Conservation (phyloP, 169 alveolate species). For the Amoebophrya sp. region DNA sequence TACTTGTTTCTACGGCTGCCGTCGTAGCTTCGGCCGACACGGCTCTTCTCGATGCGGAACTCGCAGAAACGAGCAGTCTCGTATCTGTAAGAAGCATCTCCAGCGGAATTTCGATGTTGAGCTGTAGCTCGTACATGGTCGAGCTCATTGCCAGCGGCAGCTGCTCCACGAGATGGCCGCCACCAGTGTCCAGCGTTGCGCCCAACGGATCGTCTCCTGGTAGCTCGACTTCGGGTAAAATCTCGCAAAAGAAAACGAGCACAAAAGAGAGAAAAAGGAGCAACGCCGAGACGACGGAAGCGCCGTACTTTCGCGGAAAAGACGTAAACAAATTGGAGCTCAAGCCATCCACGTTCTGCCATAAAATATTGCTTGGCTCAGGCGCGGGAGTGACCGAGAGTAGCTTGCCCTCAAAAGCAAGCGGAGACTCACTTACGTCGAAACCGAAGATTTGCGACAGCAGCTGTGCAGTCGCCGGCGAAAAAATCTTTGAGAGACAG, state of each 20-base stretch:
- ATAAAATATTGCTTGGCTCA: neutral
- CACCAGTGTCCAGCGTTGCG: no score
- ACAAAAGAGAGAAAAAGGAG: neutral
- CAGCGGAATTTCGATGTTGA: no score
- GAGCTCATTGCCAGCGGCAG: no score
- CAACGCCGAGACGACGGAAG: neutral
- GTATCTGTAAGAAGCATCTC: no score
- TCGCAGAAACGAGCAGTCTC: no score
- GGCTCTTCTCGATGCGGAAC: no score
- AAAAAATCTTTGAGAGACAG: neutral
- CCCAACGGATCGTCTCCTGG: no score
- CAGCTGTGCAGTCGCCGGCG: neutral
- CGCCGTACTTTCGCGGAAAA: slow-evolving; percentile 8
- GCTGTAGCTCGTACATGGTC: no score
- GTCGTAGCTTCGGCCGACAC: no score
- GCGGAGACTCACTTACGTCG: neutral
- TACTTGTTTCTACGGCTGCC: no score
- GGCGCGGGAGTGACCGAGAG: neutral
- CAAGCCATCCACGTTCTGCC: neutral
- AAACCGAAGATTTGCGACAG: neutral
- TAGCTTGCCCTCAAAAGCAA: slow-evolving; percentile 5
- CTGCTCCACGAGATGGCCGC: no score
- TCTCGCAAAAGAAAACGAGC: neutral
- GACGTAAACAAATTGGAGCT: neutral
- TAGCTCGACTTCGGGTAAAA: neutral